Evolutionary conservation across 169 alveolate species (phyloP).

Genomic region (Babesia bigemina): DNA sequence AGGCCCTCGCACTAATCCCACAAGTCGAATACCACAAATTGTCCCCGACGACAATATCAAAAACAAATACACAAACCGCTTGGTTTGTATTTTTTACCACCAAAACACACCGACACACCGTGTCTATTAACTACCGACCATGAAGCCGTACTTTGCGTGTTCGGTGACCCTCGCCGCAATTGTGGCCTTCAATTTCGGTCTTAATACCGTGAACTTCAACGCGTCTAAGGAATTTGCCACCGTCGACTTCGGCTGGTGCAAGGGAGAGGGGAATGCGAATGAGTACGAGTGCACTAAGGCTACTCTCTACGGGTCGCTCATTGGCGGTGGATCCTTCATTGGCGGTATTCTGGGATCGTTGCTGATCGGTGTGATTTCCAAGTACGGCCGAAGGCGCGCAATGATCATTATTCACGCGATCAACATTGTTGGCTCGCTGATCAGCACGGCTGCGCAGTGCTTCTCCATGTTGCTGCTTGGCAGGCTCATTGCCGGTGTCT

Average conservation of each 20-base stretch:
- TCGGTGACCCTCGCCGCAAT: slow-evolving; percentile 62
- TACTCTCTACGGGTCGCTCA: slow-evolving; percentile 48
- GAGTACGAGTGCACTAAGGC: slow-evolving; percentile 32
- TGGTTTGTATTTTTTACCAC: too few relatives aligned
- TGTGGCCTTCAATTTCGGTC: slow-evolving; percentile 74
- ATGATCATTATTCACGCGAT: slow-evolving; percentile 62
- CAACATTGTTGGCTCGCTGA: slow-evolving; percentile 62
- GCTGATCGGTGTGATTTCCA: slow-evolving; percentile 60
- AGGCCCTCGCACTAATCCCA: too few relatives aligned
- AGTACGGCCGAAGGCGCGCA: slow-evolving; percentile 71
- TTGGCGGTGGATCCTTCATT: slow-evolving; percentile 67
- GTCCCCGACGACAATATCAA: too few relatives aligned
- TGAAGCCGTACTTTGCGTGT: slow-evolving; percentile 36
- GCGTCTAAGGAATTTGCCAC: slow-evolving; percentile 71
- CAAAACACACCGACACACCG: too few relatives aligned
- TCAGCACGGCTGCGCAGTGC: slow-evolving; percentile 68
- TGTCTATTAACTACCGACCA: neutral
- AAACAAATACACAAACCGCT: too few relatives aligned
- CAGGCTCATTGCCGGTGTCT: slow-evolving; percentile 80
- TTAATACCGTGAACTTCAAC: slow-evolving; percentile 67
- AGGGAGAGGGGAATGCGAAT: slow-evolving; percentile 11
- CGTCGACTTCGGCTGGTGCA: slow-evolving; percentile 76
- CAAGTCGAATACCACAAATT: too few relatives aligned
- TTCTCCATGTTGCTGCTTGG: slow-evolving; percentile 75
- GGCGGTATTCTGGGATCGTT: slow-evolving; percentile 78